Evolutionary conservation across 495 filamentous ascomycete genomes (phyloP).

Genomic region (Terfezia boudieri): DNA sequence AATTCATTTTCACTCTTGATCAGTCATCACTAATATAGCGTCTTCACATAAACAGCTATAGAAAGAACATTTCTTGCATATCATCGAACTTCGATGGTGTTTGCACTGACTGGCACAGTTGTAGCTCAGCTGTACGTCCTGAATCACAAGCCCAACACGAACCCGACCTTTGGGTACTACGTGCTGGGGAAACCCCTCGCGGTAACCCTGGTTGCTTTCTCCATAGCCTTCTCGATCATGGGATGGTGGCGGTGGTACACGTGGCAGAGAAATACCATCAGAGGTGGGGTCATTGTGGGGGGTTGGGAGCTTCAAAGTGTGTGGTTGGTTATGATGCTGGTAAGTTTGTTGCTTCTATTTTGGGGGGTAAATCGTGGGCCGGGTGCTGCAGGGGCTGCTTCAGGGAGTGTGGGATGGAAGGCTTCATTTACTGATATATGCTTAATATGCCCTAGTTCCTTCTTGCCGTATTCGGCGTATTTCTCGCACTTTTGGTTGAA

Average conservation of each 20-base stretch:
- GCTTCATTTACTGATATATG: no score
- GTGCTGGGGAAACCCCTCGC: conserved; percentile 44
- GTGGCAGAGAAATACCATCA: conserved; percentile 41
- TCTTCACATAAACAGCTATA: conserved; percentile 30
- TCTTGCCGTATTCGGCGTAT: no score
- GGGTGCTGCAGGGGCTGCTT: no score
- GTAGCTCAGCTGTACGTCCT: conserved; percentile 51
- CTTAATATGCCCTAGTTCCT: no score
- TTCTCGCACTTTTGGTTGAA: no score
- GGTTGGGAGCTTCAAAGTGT: conserved; percentile 46
- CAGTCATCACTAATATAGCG: neutral
- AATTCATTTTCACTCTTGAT: neutral
- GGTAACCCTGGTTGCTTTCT: conserved; percentile 32
- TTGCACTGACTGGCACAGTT: conserved; percentile 43
- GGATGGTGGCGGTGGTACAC: conserved; percentile 47
- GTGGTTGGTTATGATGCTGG: conserved; percentile 18
- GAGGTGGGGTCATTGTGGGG: conserved; percentile 40
- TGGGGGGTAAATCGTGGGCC: no score
- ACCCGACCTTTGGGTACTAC: conserved; percentile 32
- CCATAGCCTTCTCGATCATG: conserved; percentile 32
- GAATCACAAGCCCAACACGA: conserved; percentile 26
- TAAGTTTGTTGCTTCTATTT: neutral
- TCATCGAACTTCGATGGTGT: conserved; percentile 44
- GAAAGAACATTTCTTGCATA: conserved; percentile 64
- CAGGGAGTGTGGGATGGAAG: no score